Evolutionary conservation across 1,284 basidiomycete genomes (phyloP), one percentile per base, ranked within the genome.

Genomic region (Ceratobasidium papillatum): DNA sequence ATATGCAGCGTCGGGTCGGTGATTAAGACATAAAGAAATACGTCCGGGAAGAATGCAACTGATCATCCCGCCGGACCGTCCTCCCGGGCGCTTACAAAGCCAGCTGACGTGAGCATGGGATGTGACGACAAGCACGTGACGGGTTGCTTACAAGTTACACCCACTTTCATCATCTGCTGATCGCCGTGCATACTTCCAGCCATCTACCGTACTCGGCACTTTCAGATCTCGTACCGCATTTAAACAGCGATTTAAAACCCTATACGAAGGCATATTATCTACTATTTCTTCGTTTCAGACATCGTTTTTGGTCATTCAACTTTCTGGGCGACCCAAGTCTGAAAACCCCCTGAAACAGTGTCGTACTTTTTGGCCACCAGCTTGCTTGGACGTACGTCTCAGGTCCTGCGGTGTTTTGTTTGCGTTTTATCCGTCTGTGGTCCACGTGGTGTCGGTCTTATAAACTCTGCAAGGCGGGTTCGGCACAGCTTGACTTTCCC

Each of bases 101-200:
- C 49, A 19, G 63, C 64, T 68, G 64, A 68, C n/a, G 49, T 54
- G 22, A 68, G 34, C 34, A 47, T n/a, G 17, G 11, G 9, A 19
- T n/a, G 51, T 61, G 38, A 51, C 32, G 22, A 34, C 19, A 38
- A 34, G 43, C 68, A 72, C 56, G 68, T 72, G 68, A 61, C 11
- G 19, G 59, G 51, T 61, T 38, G 45, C 45, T 47, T 9, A 47
- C 45, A 47, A 47, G 45, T 47, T 58, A 49, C 56, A 59, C 22
- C 68, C 56, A 58, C 68, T 49, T 72, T 72, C 68, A 72, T 72
- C 68, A 72, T 47, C 45, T n/a, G 45, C 68, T 72, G 68, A 72
- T 72, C 68, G 34, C 68, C 56, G 66, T 54, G 52, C 66, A 71
- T 71, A 71, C 43, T 71, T 59, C 52, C 49, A 34, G 17, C 51